phyloP scores from a whole-genome alignment of 2,329 filamentous ascomycete genomes.

The Leptographium procerum region DNA sequence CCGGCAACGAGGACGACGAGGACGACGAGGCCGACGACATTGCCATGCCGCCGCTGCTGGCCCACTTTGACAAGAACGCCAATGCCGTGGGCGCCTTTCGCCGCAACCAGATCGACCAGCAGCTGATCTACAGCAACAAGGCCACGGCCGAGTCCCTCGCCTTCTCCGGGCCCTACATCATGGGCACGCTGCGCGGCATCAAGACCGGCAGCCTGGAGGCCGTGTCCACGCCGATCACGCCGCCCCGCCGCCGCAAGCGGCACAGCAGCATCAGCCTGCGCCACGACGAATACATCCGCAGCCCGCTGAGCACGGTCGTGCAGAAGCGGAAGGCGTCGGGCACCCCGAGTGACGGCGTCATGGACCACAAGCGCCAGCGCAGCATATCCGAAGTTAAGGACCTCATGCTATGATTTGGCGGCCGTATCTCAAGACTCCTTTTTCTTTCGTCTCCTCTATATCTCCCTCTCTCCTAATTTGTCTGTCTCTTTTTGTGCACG shows the following conservation, averaged over 20 bases:
- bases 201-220: slow-evolving; percentile 55
- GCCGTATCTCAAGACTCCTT: neutral
- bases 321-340: slow-evolving; percentile 45
- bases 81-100: slow-evolving; percentile 71
- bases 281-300: slow-evolving; percentile 30
- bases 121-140: slow-evolving; percentile 48
- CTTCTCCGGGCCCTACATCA: slow-evolving; percentile 48
- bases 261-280: slow-evolving; percentile 16
- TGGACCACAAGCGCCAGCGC: slow-evolving; percentile 43
- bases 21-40: slow-evolving; percentile 31
- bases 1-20: slow-evolving; percentile 29
- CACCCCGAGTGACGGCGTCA: slow-evolving; percentile 19
- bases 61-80: slow-evolving; percentile 53
- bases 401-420: slow-evolving; percentile 6
- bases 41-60: slow-evolving; percentile 40
- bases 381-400: slow-evolving; percentile 47
- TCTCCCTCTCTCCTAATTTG: neutral
- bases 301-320: slow-evolving; percentile 35
- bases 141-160: slow-evolving; percentile 51
- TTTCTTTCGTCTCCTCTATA: neutral
- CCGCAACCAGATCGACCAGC: slow-evolving; percentile 51
- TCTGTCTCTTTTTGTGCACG: neutral
- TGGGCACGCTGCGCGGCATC: slow-evolving; percentile 50
- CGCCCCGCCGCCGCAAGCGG: slow-evolving; percentile 46
- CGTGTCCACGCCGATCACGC: slow-evolving; percentile 57